Evolutionary conservation across 352 stramenopile species (phyloP).

Genomic region (Phytophthora pini): DNA sequence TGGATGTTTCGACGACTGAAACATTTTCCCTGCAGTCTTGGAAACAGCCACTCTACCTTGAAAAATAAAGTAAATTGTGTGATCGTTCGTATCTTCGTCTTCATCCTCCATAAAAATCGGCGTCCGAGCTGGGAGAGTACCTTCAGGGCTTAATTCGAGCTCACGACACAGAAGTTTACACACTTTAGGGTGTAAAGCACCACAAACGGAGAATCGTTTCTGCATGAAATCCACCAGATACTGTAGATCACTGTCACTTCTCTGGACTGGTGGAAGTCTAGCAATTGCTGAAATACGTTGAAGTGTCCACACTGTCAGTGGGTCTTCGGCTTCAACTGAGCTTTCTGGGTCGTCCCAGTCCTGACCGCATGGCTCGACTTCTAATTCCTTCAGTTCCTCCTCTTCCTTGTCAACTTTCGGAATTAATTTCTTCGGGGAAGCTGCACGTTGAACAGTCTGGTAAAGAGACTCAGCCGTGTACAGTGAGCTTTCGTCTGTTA

Average conservation of each 20-base stretch:
- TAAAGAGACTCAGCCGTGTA: slow-evolving; percentile 33
- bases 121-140: slow-evolving; percentile 25
- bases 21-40: slow-evolving; percentile 32
- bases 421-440: slow-evolving; percentile 1
- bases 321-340: slow-evolving; percentile 19
- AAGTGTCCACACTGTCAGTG: slow-evolving; percentile 33
- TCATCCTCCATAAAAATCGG: slow-evolving; percentile 42
- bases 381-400: slow-evolving; percentile 4
- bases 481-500: slow-evolving; percentile 8
- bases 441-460: slow-evolving; percentile 8
- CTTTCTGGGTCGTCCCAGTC: slow-evolving; percentile 6
- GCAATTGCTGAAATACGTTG: slow-evolving; percentile 39
- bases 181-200: slow-evolving; percentile 40
- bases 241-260: slow-evolving; percentile 47
- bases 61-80: slow-evolving; percentile 39
- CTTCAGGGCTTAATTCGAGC: slow-evolving; percentile 33
- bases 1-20: slow-evolving; percentile 22
- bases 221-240: slow-evolving; percentile 54
- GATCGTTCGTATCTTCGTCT: slow-evolving; percentile 8
- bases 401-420: slow-evolving; percentile 6
- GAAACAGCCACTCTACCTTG: slow-evolving; percentile 31
- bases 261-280: slow-evolving; percentile 11
- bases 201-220: slow-evolving; percentile 50
- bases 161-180: slow-evolving; percentile 43
- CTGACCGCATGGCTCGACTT: not conserved